Evolutionary conservation across 306 rosid genomes (phyloP), one percentile per base, ranked within the genome.

Genomic region (Cucumis cinereus): DNA sequence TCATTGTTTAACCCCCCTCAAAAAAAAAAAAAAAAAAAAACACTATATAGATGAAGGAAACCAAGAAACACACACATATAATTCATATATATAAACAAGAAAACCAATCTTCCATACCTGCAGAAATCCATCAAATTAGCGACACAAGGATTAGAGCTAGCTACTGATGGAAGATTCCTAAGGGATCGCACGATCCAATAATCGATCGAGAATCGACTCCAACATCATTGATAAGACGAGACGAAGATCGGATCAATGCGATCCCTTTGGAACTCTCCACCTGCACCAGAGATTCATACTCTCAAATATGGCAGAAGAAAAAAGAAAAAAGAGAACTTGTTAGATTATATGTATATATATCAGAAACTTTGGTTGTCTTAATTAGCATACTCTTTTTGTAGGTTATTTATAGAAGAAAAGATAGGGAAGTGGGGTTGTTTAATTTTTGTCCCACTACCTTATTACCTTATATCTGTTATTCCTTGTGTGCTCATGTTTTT

Each of bases 231-330:
- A 63, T 1, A 6, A 43, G 7, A 38, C 3, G 41, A 45, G 64
- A 38, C 33, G 17, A 41, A 16, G 52, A 79, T 86, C 54, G 85
- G 92, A 90, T 88, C 96, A 90, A 90, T 90, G 96, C 92, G 92
- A 90, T 90, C 96, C 96, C 96, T 90, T 90, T 90, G 96, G 96
- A 90, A 88, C 77, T 82, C 77, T 85, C 92, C 90, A 90, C 81
- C 90, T 76, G 81, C 96, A 74, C 86, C 84, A 84, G 77, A 17
- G 83, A 64, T 52, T 70, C 11, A 38, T 1, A 13, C 50, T 10
- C 64, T 33, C 14, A 8, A 26, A 70, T 23, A 43, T 10, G 12
- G 7, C 7, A 15, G 5, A 43, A 11, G 15, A 24, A 12, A 26
- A 36, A 3, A 12, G 10, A 47, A 14, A 22, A 2, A 43, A 4